Evolutionary conservation across 140 eudicot genomes (phyloP), one percentile per base, ranked within the genome.

Genomic region (Cichorium intybus): DNA sequence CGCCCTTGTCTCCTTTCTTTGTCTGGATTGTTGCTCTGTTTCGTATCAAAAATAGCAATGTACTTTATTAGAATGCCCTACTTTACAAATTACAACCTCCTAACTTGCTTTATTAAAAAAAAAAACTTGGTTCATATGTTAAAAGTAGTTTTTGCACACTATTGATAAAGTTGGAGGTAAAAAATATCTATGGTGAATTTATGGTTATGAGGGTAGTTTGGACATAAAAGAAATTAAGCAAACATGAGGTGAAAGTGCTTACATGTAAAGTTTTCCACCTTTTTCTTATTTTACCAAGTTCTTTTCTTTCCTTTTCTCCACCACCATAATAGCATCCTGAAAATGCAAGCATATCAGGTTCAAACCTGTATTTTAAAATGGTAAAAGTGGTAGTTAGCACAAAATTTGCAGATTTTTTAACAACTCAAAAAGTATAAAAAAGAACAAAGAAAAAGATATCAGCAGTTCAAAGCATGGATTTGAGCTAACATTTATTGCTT

Each of bases 261-360:
- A 93, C 99, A 84, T 93, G 99, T 75, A 93, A 81, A 34, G 99
- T 93, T 80, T 88, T 93, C 99, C 99, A 93, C 79, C 99, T 85
- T 81, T 81, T 87, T 46, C 97, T 72, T 56, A 93, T 93, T 72
- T 85, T 80, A 54, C 88, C 85, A 48, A 93, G 81, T 61, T 93
- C 99, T 71, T 37, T 78, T 75, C 83, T 88, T 80, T 93, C 99
- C 84, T 88, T 82, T 27, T 93, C 95, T 66, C 99, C 99, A 7
- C 99, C 99, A 26, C 99, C 99, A 67, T 88, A 93, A 76, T 93
- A 87, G 70, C 99, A 93, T 73, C 99, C 99, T 66, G 99, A 93
- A 94, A 93, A 93, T 73, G 99, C 99, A 75, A 93, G 99, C 99
- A 93, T 93, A 74, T 93, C 99, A 62, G 99, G 95, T 75, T 93